phyloP scores from a whole-genome alignment of 768 basidiomycete species.

The Suillus ampliporus region DNA sequence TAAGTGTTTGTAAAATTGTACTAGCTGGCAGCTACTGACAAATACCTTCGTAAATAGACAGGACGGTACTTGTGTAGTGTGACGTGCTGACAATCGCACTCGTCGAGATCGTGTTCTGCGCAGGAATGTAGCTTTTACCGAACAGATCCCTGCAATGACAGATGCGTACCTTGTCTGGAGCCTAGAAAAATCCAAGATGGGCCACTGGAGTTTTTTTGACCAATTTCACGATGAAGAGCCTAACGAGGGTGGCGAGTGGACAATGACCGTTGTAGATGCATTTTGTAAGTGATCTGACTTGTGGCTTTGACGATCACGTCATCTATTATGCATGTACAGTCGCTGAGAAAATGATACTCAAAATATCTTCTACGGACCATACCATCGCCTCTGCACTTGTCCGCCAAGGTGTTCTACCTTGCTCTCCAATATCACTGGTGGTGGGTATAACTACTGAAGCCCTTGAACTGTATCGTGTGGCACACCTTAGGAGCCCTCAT shows the following conservation, averaged over 20 bases:
- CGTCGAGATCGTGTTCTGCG: not conserved
- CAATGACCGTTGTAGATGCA: constrained; percentile 1
- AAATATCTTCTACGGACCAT: not conserved
- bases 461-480: constrained; percentile 3
- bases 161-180: constrained; percentile 14
- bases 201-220: not conserved
- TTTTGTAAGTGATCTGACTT: constrained; percentile 5
- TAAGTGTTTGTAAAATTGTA: not conserved
- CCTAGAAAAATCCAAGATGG: not conserved
- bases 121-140: constrained; percentile 1
- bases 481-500: constrained; percentile 3
- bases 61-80: not conserved
- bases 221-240: not conserved
- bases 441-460: constrained; percentile 15
- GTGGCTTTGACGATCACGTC: not conserved
- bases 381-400: constrained; percentile 12
- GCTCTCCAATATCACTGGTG: constrained; percentile 12
- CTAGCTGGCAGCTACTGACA: not conserved
- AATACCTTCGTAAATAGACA: not conserved
- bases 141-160: constrained; percentile 5
- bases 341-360: not conserved
- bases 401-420: constrained; percentile 18
- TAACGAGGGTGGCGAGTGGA: not conserved
- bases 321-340: constrained; percentile 1
- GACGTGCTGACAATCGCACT: not conserved